Percentiles rank a stretch among this genome's conserved stretches.
Conservation (phyloP, 441 rosid species). For the Breynia disticha region DNA sequence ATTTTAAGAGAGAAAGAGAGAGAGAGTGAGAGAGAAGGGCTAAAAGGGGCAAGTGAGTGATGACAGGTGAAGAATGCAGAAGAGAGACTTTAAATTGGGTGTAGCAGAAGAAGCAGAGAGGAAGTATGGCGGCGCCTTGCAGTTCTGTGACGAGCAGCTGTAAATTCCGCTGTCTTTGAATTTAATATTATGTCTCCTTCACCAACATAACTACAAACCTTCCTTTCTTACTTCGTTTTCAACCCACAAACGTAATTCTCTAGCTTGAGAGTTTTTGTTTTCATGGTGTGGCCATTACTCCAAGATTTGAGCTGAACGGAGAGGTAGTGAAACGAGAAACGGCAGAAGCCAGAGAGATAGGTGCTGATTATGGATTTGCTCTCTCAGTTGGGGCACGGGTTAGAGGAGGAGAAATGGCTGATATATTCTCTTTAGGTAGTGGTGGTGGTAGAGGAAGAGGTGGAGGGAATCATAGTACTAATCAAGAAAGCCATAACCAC, state of each 20-base stretch:
- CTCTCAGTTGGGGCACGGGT: constrained; percentile 20
- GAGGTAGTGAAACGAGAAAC: neutral
- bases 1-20: neutral
- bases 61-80: no score
- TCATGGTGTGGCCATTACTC: no score
- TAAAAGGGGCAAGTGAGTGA: neutral
- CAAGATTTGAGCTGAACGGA: no score
- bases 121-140: constrained; percentile 25
- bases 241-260: no score
- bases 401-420: constrained; percentile 33
- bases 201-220: neutral
- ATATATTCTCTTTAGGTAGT: constrained; percentile 47
- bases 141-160: constrained; percentile 3
- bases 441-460: constrained; percentile 24
- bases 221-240: no score
- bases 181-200: neutral
- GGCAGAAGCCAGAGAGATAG: constrained; percentile 8
- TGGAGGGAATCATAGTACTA: constrained; percentile 19
- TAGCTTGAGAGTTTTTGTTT: no score
- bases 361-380: constrained; percentile 29
- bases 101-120: constrained; percentile 19
- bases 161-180: no score
- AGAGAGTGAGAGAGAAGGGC: neutral
- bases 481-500: constrained; percentile 27
- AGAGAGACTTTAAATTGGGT: constrained; percentile 15